Evolutionary conservation across 116 monocot genomes (phyloP).

Genomic region (Iris pallida): DNA sequence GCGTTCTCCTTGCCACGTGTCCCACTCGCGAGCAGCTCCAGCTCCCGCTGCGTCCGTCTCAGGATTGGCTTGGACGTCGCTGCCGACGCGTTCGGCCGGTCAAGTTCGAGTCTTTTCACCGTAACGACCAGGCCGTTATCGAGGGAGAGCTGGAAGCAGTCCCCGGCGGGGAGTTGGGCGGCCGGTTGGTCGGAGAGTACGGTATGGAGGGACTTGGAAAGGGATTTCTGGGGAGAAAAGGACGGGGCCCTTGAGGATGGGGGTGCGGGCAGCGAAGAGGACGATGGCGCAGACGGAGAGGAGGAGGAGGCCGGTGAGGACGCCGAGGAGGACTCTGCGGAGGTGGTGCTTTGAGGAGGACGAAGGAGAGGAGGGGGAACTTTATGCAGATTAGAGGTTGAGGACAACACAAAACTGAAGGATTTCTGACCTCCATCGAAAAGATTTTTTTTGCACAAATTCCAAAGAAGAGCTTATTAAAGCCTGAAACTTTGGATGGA

Average conservation of each 20-base stretch:
- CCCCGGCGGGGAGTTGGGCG: constrained; percentile 26
- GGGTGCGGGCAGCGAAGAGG: constrained; percentile 50
- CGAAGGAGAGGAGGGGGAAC: constrained; percentile 18
- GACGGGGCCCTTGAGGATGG: constrained; percentile 72
- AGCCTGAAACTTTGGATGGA: too few relatives aligned
- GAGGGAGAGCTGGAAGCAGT: constrained; percentile 52
- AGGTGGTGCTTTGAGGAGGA: constrained; percentile 22
- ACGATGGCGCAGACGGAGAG: constrained; percentile 52
- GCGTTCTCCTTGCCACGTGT: too few relatives aligned
- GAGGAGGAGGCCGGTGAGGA: constrained; percentile 60
- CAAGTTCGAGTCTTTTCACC: constrained; percentile 44
- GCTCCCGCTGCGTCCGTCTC: constrained; percentile 53
- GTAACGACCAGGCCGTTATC: constrained; percentile 47
- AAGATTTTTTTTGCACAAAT: too few relatives aligned
- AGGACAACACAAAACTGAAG: too few relatives aligned
- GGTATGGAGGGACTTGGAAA: constrained; percentile 51
- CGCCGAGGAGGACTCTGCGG: constrained; percentile 64
- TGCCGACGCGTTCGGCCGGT: constrained; percentile 21
- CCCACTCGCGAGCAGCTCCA: constrained; percentile 59
- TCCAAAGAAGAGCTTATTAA: too few relatives aligned
- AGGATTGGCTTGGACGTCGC: constrained; percentile 30
- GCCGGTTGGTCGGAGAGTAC: constrained; percentile 23
- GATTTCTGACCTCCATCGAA: too few relatives aligned
- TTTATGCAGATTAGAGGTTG: too few relatives aligned
- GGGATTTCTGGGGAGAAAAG: constrained; percentile 66